Percentiles rank a stretch among this genome's conserved stretches.
These are phyloP conservation scores for Trichoderma harzianum DNA, from an alignment of 2,329 filamentous ascomycete species.

Conservation along the genomic window DNA sequence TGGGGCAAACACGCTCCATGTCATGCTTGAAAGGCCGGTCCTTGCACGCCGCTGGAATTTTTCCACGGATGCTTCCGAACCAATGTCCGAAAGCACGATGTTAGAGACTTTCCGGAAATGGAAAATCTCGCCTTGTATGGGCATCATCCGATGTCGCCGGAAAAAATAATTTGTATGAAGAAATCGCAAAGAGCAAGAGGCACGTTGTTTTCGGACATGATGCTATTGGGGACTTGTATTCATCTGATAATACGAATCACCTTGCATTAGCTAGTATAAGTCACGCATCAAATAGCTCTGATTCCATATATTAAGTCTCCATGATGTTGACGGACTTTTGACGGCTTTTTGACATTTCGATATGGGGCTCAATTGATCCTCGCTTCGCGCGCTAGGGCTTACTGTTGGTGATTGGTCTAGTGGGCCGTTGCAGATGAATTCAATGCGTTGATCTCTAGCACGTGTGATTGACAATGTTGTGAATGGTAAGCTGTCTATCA, in stretches of 20 bases:
- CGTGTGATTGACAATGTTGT: background rate
- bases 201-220: background rate
- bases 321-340: background rate
- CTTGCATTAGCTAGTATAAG: background rate
- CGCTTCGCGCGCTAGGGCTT: constrained; percentile 9
- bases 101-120: background rate
- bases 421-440: background rate
- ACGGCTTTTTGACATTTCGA: background rate
- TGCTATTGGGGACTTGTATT: background rate
- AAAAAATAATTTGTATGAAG: background rate
- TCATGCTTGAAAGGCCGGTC: background rate
- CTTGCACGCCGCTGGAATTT: background rate
- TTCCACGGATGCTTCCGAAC: background rate
- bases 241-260: background rate
- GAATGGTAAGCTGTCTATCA: background rate
- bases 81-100: background rate
- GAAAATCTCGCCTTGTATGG: background rate
- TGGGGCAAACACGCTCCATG: background rate
- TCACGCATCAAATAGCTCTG: background rate
- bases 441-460: background rate
- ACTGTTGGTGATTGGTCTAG: background rate
- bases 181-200: background rate
- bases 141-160: background rate
- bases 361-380: background rate
- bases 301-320: background rate